Conservation (phyloP, 371 early-diverging fungal genomes). For the Catenaria anguillulae region DNA sequence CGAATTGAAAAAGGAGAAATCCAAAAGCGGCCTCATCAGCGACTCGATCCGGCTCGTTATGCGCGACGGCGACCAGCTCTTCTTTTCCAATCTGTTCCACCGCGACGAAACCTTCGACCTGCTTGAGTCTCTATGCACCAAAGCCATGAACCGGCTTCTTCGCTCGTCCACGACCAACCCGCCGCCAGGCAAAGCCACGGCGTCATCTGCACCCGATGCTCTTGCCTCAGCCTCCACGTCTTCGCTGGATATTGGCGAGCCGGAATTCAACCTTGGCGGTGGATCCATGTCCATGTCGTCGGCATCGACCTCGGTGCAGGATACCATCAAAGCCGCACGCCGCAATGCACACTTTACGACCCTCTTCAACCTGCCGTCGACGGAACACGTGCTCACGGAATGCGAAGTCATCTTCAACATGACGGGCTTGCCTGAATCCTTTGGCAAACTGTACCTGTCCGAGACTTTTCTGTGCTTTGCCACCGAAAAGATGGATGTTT, state of each 20-base stretch:
- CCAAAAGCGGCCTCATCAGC: conserved; percentile 74
- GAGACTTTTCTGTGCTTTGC: conserved; percentile 69
- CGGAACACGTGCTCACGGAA: conserved; percentile 45
- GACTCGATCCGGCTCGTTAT: conserved; percentile 75
- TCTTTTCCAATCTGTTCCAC: conserved; percentile 86
- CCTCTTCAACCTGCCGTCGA: conserved; percentile 48
- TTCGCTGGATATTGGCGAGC: not conserved
- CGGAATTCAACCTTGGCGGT: no score
- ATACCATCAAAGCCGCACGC: conserved; percentile 59
- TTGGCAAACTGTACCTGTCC: conserved; percentile 61
- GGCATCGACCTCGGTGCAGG: no score
- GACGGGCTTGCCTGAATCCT: conserved; percentile 9
- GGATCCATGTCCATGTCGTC: no score
- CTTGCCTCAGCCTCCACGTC: not conserved
- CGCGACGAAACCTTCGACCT: conserved; percentile 87
- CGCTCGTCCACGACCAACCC: conserved; percentile 19
- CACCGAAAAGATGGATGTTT: conserved; percentile 40
- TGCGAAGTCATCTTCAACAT: conserved; percentile 26
- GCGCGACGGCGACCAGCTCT: conserved; percentile 60
- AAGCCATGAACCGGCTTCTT: conserved; percentile 75
- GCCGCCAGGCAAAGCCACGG: conserved; percentile 16
- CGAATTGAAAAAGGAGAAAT: conserved; percentile 65
- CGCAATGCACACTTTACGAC: conserved; percentile 58
- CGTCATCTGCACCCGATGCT: no score
- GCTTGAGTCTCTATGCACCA: conserved; percentile 66